Base-by-base conservation (phyloP, 441 rosid species). In the Gossypium schwendimanii region DNA sequence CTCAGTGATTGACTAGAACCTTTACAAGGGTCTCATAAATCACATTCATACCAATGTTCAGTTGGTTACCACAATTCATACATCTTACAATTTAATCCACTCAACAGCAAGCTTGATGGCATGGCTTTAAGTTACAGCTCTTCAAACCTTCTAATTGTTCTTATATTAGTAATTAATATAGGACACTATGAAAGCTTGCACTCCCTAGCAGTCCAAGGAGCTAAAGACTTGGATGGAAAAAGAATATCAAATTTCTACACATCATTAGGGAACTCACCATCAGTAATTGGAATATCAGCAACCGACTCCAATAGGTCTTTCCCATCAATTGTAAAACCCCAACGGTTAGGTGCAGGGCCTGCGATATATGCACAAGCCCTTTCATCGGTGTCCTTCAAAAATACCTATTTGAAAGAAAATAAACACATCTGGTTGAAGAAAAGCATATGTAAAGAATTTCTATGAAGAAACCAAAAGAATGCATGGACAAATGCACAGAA, bases 281-380 rank as follows among this genome's bases (percentile, higher is more conserved):
- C 70, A 63, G 82, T 74, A 66, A 73, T 73, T 44, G 93, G 74
- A 72, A 83, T 79, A 73, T 83, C 82, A 82, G 66, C 79, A 54
- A 85, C 76, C 20, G 96, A 88, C 83, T 87, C 77, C 62, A 91
- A 89, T n/a, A 96, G 88, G 76, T 96, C 97, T 81, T 80, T 77
- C 20, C 97, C 97, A 63, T 93, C 97, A 72, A 85, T 93, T 21
- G 96, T 87, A 73, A 90, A 84, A 71, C 99, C 98, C 99, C 99
- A 96, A 23, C 98, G 96, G 67, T 92, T 96, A 50, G 99, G 98
- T 17, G 98, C 99, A 73, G 99, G 98, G 76, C 99, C 99, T 4
- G 98, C 97, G 79, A 96, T 90, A 81, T 96, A 96, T 53, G 98
- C 99, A 78, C 99, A 93, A 50, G 99, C 99, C 85, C 99, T 91